A percentile compares a stretch with the other conserved stretches of the same genome.
Conservation (phyloP, 116 monocot genomes). For the Cymodocea nodosa region DNA sequence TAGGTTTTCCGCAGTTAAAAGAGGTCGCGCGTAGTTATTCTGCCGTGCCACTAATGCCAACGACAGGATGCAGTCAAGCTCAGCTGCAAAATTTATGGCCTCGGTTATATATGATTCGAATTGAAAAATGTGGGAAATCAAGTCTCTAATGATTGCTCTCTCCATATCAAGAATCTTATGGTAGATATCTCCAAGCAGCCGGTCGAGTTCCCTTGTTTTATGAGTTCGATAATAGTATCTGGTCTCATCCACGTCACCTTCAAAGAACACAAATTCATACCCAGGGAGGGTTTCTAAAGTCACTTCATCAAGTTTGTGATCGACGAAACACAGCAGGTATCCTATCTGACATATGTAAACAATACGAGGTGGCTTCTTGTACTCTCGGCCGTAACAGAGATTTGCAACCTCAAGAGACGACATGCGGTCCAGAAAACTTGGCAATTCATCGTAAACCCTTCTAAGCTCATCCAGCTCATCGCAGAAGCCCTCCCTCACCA, state of each 20-base stretch:
- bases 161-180: conserved; percentile 99
- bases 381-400: conserved; percentile 25
- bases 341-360: conserved; percentile 97
- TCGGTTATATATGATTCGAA: conserved; percentile 54
- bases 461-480: conserved; percentile 98
- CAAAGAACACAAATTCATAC: conserved; percentile 96
- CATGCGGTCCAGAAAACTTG: conserved; percentile 41
- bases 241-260: conserved; percentile 57
- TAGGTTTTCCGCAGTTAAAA: conserved; percentile 63
- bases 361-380: conserved; percentile 51
- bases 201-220: conserved; percentile 88
- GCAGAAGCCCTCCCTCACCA: conserved; percentile 89
- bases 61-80: conserved; percentile 91
- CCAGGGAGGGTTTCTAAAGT: conserved; percentile 43
- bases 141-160: conserved; percentile 82
- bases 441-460: conserved; percentile 76
- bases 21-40: conserved; percentile 84
- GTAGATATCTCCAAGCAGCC: conserved; percentile 93
- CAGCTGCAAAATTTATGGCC: conserved; percentile 87
- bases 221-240: conserved; percentile 83
- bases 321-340: conserved; percentile 80
- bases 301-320: conserved; percentile 53
- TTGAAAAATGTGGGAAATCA: conserved; percentile 65
- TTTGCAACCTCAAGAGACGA: conserved; percentile 58
- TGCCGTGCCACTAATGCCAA: conserved; percentile 76